These are phyloP conservation scores for Dothideomycetes sp. DNA, from an alignment of 2,329 filamentous ascomycete species.

Conservation along the genomic window DNA sequence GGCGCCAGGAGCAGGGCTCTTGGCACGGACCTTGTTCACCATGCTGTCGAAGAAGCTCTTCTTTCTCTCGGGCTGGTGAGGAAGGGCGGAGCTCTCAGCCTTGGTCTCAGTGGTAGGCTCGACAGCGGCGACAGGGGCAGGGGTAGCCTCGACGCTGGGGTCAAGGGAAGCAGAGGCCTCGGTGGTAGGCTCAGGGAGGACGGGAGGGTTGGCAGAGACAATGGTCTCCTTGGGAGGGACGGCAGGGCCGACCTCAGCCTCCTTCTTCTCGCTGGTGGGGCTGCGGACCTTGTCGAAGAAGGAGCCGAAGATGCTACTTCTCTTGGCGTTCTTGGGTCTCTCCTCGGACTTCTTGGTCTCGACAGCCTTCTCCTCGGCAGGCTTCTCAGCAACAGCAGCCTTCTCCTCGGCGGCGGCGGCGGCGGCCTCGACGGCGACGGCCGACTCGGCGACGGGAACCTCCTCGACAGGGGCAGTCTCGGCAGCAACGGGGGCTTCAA, in stretches of 20 bases:
- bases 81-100: slow-evolving; percentile 13
- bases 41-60: slow-evolving; percentile 16
- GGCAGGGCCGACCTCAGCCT: slow-evolving; percentile 50
- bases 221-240: slow-evolving; percentile 41
- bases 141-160: slow-evolving; percentile 26
- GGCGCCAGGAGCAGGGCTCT: slow-evolving; percentile 14
- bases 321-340: slow-evolving; percentile 65
- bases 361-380: slow-evolving; percentile 43
- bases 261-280: slow-evolving; percentile 56
- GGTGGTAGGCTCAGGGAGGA: slow-evolving; percentile 23
- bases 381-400: slow-evolving; percentile 30
- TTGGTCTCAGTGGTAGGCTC: slow-evolving; percentile 17
- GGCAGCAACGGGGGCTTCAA: slow-evolving; percentile 42
- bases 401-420: slow-evolving; percentile 26
- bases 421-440: slow-evolving; percentile 6
- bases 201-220: slow-evolving; percentile 28
- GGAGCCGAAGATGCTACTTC: slow-evolving; percentile 67
- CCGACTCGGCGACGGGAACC: slow-evolving; percentile 8
- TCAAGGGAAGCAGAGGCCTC: slow-evolving; percentile 31
- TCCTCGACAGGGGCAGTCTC: slow-evolving; percentile 9
- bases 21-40: slow-evolving; percentile 16
- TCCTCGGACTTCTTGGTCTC: slow-evolving; percentile 20
- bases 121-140: slow-evolving; percentile 20
- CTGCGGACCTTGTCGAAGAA: slow-evolving; percentile 53
- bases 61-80: slow-evolving; percentile 16